Conservation (phyloP, 192 early-diverging fungal genomes). For the Allomyces macrogynus region DNA sequence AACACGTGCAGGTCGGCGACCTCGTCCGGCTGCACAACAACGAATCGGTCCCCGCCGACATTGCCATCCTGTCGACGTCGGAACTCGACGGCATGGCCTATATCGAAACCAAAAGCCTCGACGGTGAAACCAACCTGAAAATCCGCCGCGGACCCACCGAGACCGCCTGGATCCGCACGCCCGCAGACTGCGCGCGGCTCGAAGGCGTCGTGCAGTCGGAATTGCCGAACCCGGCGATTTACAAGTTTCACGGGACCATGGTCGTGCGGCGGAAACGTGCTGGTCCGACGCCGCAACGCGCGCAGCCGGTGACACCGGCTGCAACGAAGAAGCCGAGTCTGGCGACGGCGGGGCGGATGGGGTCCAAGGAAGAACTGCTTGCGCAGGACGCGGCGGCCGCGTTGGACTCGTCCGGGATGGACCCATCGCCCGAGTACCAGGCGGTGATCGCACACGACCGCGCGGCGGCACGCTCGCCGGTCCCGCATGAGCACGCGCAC, state of each 20-base stretch:
- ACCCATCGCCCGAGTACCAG: neutral
- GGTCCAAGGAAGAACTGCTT: too few species aligned
- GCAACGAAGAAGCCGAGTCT: neutral
- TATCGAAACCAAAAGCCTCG: slow-evolving; percentile 92
- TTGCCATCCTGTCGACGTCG: slow-evolving; percentile 65
- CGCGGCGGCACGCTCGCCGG: neutral
- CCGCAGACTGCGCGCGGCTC: slow-evolving; percentile 35
- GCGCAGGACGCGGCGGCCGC: neutral
- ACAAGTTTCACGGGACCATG: slow-evolving; percentile 68
- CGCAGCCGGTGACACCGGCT: neutral
- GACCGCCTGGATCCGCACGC: slow-evolving; percentile 36
- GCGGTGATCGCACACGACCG: neutral
- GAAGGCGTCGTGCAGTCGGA: slow-evolving; percentile 61
- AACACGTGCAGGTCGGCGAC: slow-evolving; percentile 72
- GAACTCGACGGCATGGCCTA: slow-evolving; percentile 72
- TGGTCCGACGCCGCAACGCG: neutral
- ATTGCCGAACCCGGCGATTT: slow-evolving; percentile 63
- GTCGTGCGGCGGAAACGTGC: slow-evolving; percentile 1
- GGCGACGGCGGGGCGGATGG: too few species aligned
- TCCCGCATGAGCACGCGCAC: slow-evolving; percentile 4
- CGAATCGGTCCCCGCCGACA: slow-evolving; percentile 76
- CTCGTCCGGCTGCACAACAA: slow-evolving; percentile 62
- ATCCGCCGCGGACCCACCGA: slow-evolving; percentile 45
- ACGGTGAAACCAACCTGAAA: slow-evolving; percentile 97
- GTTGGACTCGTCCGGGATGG: neutral